Evolutionary conservation across 208 protist species (phyloP), one percentile per base, ranked within the genome.

Genomic region (Trypanosoma congolense): DNA sequence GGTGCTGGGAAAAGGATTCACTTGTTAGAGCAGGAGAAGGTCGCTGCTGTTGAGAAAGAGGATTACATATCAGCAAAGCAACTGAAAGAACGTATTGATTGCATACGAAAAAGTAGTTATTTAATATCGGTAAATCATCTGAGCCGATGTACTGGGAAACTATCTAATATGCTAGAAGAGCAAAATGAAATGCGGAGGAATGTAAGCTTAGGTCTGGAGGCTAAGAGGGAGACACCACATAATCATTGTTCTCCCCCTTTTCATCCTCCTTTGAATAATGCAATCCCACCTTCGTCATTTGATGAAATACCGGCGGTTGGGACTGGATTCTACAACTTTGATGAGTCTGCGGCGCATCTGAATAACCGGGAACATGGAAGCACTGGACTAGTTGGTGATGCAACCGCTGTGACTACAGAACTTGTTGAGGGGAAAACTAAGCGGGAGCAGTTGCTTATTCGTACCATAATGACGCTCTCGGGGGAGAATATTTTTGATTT

Each of bases 11-110:
- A 53, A 0, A 38, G 86, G 55, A 73, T 96, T 30, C 70, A 60
- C 12, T 21, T 46, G 29, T 59, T 96, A 3, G 79, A 92, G 49
- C 26, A 64, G 51, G 70, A 83, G 47, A 96, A 96, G 48, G 21
- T 45, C n/a, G 54, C 56, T 26, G 87, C 87, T 5, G 77, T 93
- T 14, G 48, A 62, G 21, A 44, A 70, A 38, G 90, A 96, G 57
- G 74, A 96, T 61, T 95, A 91, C 59, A 52, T 25, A 26, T 59
- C 60, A 16, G 87, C 90, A 38, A 96, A 95, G 66, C 43, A 76
- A 22, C 56, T 96, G 16, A 95, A 93, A 54, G 48, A 47, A 38
- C 60, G 74, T 41, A 96, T 96, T 36, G 78, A 85, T n/a, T 47
- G 51, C 21, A 56, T 93, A 6, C 65, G 71, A 25, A 54, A 54